These are phyloP conservation scores for Zhuliangozyma blackwelliae DNA, from an alignment of 1,139 yeast species.

Conservation along the genomic window DNA sequence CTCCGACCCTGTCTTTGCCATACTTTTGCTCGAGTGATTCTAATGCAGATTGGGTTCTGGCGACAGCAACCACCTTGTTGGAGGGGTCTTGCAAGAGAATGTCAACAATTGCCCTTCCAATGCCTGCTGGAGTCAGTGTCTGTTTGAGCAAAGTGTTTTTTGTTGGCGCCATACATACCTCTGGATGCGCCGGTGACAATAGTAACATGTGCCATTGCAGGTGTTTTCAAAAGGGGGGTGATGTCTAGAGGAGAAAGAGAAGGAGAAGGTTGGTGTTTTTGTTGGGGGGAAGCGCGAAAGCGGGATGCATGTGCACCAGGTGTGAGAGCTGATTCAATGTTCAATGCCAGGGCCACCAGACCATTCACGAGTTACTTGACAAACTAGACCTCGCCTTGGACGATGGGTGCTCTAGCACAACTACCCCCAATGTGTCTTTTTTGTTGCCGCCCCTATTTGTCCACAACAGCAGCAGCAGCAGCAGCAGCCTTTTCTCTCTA, in stretches of 20 bases:
- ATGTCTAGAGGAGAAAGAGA: not conserved
- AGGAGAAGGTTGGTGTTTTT: not conserved
- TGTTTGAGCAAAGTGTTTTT: not conserved
- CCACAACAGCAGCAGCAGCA: too few species aligned
- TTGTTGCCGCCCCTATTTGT: too few species aligned
- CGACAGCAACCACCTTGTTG: constrained; percentile 63
- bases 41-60: constrained; percentile 55
- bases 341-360: too few species aligned
- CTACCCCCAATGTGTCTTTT: too few species aligned
- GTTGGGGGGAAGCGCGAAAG: too few species aligned
- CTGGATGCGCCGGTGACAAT: constrained; percentile 71
- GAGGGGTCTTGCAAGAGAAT: constrained; percentile 38
- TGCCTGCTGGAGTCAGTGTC: constrained; percentile 40
- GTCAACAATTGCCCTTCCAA: constrained; percentile 70
- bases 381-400: too few species aligned
- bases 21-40: constrained; percentile 37
- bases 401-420: too few species aligned
- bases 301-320: too few species aligned
- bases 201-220: constrained; percentile 7
- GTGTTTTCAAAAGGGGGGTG: not conserved
- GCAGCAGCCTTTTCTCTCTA: too few species aligned
- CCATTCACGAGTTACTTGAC: too few species aligned
- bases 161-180: constrained; percentile 24
- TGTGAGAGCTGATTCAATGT: too few species aligned
- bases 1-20: constrained; percentile 48